Base-by-base conservation (phyloP, 768 basidiomycete species). In the Leccinellum luteum region DNA sequence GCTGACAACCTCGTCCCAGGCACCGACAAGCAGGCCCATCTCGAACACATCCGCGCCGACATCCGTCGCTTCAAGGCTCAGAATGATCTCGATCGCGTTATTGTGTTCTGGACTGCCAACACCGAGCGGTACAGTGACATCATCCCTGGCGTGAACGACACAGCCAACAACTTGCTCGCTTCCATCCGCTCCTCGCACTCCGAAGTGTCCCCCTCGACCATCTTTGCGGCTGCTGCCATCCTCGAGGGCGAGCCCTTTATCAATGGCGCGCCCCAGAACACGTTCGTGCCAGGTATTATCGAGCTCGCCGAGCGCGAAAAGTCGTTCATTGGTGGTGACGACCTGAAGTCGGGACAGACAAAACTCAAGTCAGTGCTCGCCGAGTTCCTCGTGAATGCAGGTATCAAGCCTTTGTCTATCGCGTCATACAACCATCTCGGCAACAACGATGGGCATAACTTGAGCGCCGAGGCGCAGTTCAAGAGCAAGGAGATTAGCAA, bases 51-150 rank as follows among this genome's bases (percentile, higher is more conserved):
- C 67, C 90, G 95, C 55, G 80, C 80, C n/a, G 94, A 98, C 69
- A 98, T 98, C 71, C 90, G 93, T 66, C 82, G 85, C 55, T 98
- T 98, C 84, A 98, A 98, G 79, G 67, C 76, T 53, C 77, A 85
- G 59, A 85, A 98, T 70, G 79, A 75, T 19, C 85, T 98, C 48
- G 95, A 95, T 73, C 89, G 89, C 57, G 85, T 92, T 60, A 75
- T 99, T 66, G 89, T 98, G 60, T 95, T 98, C 80, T 98, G 96
- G 96, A 98, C 96, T 15, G 94, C 92, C 65, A 98, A 99, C 78
- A 99, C 96, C 17, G 97, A 98, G 80, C 90, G 96, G 57, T 99
- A 94, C 84, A 87, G 90, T 64, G 93, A 94, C 61, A 86, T 99
- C 74, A 87, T 98, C 72, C 81, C 90, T 13, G 97, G 96, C 44